Evolutionary conservation across 768 basidiomycete genomes (phyloP).

Genomic region (Boletus sensibilis): DNA sequence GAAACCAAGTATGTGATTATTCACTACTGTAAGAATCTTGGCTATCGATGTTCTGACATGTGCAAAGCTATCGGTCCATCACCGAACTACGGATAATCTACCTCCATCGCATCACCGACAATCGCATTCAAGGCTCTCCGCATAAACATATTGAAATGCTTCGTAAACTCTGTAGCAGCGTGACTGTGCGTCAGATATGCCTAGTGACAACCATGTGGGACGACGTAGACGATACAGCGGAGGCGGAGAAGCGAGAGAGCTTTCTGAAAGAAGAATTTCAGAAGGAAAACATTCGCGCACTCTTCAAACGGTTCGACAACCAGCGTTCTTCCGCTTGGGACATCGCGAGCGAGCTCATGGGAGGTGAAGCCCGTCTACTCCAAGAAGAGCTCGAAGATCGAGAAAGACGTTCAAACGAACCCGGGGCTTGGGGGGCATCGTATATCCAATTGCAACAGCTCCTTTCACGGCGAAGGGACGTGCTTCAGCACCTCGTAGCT

Average conservation of each 20-base stretch:
- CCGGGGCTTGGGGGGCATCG: not conserved
- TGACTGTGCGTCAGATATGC: not conserved
- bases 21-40: not conserved
- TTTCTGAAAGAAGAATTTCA: not conserved
- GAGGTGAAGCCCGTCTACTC: not conserved
- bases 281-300: not conserved
- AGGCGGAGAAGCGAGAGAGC: not conserved
- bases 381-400: conserved; percentile 1
- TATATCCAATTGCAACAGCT: not conserved
- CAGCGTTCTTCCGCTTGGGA: not conserved
- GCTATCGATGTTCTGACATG: not conserved
- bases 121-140: conserved; percentile 1
- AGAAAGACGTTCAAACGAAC: not conserved
- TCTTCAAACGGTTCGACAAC: conserved; percentile 10
- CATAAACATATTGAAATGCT: not conserved
- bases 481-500: not conserved
- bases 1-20: not conserved
- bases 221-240: not conserved
- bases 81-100: conserved; percentile 1
- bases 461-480: not conserved
- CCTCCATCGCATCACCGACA: conserved; percentile 9
- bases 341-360: not conserved
- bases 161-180: not conserved
- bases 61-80: not conserved
- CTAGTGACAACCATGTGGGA: conserved; percentile 13